Conservation (phyloP, 345 rosid species). For the Eucalyptus coolabah region DNA sequence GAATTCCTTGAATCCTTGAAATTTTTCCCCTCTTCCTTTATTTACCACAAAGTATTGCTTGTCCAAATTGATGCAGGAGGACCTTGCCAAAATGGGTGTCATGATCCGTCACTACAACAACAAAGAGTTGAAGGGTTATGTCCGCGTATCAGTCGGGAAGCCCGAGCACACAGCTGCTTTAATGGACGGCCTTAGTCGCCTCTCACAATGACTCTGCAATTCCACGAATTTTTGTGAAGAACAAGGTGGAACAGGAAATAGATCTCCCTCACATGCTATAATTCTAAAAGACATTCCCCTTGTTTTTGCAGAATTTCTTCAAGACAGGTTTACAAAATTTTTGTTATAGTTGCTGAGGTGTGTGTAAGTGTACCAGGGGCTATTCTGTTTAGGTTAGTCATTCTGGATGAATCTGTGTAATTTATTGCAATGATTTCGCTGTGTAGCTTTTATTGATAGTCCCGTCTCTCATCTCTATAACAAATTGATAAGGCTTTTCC, state of each 20-base stretch:
- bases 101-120: constrained; percentile 92
- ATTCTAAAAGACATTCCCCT: neutral
- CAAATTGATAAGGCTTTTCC: neutral
- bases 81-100: constrained; percentile 79
- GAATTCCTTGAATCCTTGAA: neutral
- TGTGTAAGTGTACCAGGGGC: neutral
- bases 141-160: constrained; percentile 74
- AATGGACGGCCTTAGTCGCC: constrained; percentile 38
- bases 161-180: constrained; percentile 74
- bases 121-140: constrained; percentile 62
- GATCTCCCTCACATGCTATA: neutral
- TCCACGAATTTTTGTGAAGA: neutral
- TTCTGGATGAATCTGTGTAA: neutral
- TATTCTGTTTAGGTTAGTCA: neutral
- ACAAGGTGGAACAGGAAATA: neutral
- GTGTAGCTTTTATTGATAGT: neutral
- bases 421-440: neutral
- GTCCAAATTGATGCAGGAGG: constrained; percentile 35
- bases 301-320: neutral
- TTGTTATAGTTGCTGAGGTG: neutral
- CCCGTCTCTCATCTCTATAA: neutral
- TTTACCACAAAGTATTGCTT: neutral
- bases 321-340: neutral
- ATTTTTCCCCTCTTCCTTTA: neutral
- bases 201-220: constrained; percentile 12